A percentile compares a stretch with the other conserved stretches of the same genome.
Conservation (phyloP, 495 filamentous ascomycete genomes). For the Podospora sp. region DNA sequence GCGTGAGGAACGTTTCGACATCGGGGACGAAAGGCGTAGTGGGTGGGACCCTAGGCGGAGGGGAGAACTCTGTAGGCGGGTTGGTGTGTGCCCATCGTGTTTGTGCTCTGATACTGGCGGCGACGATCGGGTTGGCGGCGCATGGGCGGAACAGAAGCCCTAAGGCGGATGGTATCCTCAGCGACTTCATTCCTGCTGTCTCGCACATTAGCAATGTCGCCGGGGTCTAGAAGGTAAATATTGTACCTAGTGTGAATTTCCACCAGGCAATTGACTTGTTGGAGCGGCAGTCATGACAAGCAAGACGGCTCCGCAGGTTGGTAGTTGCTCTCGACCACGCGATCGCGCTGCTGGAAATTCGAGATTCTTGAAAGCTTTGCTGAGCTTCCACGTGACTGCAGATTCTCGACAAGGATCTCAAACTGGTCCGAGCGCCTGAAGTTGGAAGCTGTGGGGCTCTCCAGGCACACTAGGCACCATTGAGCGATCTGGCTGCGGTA, state of each 20-base stretch:
- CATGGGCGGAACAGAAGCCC: conserved; percentile 37
- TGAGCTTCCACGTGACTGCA: conserved; percentile 10
- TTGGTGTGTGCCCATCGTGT: conserved; percentile 35
- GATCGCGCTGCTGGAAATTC: not conserved
- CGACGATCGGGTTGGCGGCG: conserved; percentile 20
- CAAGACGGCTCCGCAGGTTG: conserved; percentile 11
- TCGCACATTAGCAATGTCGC: not conserved
- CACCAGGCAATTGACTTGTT: conserved; percentile 12
- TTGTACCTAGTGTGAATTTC: conserved; percentile 26
- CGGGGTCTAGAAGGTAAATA: not conserved
- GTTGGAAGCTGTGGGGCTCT: conserved; percentile 16
- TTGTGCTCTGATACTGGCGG: conserved; percentile 33
- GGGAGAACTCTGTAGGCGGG: conserved; percentile 28
- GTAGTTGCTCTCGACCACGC: not conserved
- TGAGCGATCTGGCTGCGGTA: not conserved
- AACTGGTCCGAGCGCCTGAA: conserved; percentile 20
- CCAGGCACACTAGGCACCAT: conserved; percentile 6
- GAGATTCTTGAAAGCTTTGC: conserved; percentile 32
- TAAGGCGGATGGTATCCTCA: conserved; percentile 33
- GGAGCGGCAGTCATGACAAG: conserved; percentile 24
- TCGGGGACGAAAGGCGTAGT: conserved; percentile 88
- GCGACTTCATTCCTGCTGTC: conserved; percentile 37
- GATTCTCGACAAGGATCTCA: conserved; percentile 19
- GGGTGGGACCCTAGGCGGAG: conserved; percentile 57
- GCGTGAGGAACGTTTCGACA: conserved; percentile 79